Evolutionary conservation across 176 grass and related monocot species (phyloP).

Genomic region (Phyllostachys edulis): DNA sequence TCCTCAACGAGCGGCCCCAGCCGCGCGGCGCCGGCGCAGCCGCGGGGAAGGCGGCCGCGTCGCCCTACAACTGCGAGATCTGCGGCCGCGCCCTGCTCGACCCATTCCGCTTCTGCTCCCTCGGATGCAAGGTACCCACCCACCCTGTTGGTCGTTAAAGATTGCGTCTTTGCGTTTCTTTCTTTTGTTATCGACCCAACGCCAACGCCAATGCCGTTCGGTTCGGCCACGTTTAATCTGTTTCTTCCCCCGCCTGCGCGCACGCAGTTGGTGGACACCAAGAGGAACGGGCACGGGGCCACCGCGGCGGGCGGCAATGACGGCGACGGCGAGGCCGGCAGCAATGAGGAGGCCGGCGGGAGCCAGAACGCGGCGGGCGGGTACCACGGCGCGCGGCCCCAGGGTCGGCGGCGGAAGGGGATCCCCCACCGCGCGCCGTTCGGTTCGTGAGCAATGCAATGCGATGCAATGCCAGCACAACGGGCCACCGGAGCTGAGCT

Average conservation of each 20-base stretch:
- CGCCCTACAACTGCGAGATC: conserved; percentile 79
- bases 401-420: conserved; percentile 64
- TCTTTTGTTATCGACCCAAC: background rate
- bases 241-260: background rate
- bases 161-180: background rate
- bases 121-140: conserved; percentile 73
- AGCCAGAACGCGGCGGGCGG: conserved; percentile 11
- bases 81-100: conserved; percentile 75
- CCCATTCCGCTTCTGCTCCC: conserved; percentile 90
- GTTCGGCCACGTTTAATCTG: conserved; percentile 41
- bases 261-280: conserved; percentile 63
- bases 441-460: conserved; percentile 41
- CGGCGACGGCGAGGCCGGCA: background rate
- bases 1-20: conserved; percentile 85
- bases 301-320: background rate
- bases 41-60: conserved; percentile 44
- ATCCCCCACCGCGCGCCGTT: conserved; percentile 72
- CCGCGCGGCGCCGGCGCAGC: conserved; percentile 56
- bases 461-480: background rate
- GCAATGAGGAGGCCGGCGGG: background rate
- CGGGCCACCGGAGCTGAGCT: background rate
- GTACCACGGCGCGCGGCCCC: conserved; percentile 7
- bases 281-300: conserved; percentile 39
- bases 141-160: background rate
- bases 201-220: background rate